Percentiles rank a stretch among this genome's conserved stretches.
phyloP scores from a whole-genome alignment of 2,329 filamentous ascomycete species.

The Penicillium sp. region DNA sequence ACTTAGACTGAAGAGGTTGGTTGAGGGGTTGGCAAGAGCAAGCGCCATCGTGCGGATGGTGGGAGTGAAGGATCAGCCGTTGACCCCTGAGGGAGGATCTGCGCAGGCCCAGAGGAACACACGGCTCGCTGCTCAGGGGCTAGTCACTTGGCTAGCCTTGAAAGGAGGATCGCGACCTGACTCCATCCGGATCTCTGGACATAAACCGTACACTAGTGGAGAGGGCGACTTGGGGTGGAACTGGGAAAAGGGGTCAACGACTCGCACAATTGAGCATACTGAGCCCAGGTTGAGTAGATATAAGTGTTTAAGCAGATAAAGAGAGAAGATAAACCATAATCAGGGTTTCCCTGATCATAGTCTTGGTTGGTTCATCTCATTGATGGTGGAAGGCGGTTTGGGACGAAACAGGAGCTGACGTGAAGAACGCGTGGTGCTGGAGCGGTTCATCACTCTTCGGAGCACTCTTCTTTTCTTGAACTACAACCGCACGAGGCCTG shows the following conservation, averaged over 20 bases:
- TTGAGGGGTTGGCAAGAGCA: not conserved
- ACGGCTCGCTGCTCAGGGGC: constrained; percentile 15
- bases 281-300: not conserved
- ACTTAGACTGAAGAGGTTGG: not conserved
- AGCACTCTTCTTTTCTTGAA: constrained; percentile 1
- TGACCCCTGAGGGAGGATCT: constrained; percentile 14
- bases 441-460: not conserved
- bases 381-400: not conserved
- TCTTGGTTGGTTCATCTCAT: not conserved
- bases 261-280: not conserved
- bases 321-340: not conserved
- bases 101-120: constrained; percentile 1
- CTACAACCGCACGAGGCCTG: constrained; percentile 6
- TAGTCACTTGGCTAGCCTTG: not conserved
- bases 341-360: not conserved
- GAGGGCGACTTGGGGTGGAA: constrained; percentile 12
- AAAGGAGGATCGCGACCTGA: constrained; percentile 1
- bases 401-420: constrained; percentile 7
- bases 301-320: not conserved
- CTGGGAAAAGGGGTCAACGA: constrained; percentile 14
- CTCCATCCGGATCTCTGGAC: constrained; percentile 15
- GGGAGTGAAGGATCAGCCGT: not conserved
- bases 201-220: constrained; percentile 14
- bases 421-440: constrained; percentile 12
- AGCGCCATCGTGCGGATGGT: not conserved